phyloP scores from a whole-genome alignment of 192 early-diverging fungal genomes.

The Fimicolochytrium jonesii region DNA sequence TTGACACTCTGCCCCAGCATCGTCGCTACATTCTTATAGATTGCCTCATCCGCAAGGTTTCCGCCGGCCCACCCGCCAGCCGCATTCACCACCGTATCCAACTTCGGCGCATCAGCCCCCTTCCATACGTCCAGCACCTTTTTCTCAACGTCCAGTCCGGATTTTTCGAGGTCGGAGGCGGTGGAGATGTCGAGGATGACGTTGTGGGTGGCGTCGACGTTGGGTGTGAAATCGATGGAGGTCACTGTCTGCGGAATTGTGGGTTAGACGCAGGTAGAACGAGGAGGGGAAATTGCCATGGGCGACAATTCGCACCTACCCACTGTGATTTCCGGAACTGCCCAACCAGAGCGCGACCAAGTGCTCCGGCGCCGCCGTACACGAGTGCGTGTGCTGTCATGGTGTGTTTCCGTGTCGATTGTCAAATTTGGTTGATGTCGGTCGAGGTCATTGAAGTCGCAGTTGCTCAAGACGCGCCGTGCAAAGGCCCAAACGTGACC shows the following conservation, averaged over 20 bases:
- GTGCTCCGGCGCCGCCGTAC: slow-evolving; percentile 88
- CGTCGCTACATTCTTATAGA: slow-evolving; percentile 67
- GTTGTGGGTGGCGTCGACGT: slow-evolving; percentile 70
- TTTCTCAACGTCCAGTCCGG: slow-evolving; percentile 54
- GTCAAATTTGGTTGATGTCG: too few species aligned
- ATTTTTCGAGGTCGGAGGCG: slow-evolving; percentile 46
- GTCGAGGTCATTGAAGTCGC: too few species aligned
- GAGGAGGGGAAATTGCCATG: too few species aligned
- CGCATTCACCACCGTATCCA: slow-evolving; percentile 83
- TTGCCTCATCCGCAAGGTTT: slow-evolving; percentile 58
- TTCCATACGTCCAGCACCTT: slow-evolving; percentile 13
- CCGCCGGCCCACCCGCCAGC: slow-evolving; percentile 97
- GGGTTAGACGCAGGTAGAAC: background rate
- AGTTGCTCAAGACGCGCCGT: too few species aligned
- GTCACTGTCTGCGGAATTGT: slow-evolving; percentile 64
- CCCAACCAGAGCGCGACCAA: slow-evolving; percentile 72
- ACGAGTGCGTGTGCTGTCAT: slow-evolving; percentile 58
- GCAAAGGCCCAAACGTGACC: too few species aligned
- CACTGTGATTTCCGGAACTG: slow-evolving; percentile 70
- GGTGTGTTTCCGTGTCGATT: too few species aligned
- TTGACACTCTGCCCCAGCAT: slow-evolving; percentile 81
- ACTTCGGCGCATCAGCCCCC: slow-evolving; percentile 41
- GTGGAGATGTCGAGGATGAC: slow-evolving; percentile 47
- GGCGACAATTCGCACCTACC: slow-evolving; percentile 49
- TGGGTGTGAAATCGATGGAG: slow-evolving; percentile 70